Conservation (phyloP, 2,329 filamentous ascomycete species). For the Botrytis paeoniae region DNA sequence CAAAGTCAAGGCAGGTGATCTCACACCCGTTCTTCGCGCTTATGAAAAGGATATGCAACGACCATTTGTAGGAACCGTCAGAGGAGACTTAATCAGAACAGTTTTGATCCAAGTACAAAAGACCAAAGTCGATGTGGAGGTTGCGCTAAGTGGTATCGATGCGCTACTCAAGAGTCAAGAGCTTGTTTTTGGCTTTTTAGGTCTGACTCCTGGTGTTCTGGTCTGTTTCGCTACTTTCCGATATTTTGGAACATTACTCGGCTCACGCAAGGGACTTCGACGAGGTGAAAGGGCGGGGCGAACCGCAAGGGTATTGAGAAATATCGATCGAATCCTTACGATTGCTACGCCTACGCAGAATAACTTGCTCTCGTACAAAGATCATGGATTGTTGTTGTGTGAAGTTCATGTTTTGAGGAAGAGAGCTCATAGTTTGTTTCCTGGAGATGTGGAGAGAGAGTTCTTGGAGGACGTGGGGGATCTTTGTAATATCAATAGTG, state of each 20-base stretch:
- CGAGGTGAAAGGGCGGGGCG: conserved; percentile 64
- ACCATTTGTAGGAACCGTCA: conserved; percentile 77
- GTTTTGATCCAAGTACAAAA: conserved; percentile 97
- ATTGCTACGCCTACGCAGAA: conserved; percentile 67
- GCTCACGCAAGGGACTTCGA: conserved; percentile 65
- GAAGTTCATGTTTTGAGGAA: conserved; percentile 81
- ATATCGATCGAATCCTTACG: conserved; percentile 78
- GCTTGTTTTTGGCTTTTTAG: conserved; percentile 95
- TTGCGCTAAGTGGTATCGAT: conserved; percentile 95
- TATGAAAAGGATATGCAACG: conserved; percentile 85
- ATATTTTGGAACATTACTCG: conserved; percentile 69
- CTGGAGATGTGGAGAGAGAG: conserved; percentile 72
- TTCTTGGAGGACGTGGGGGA: conserved; percentile 88
- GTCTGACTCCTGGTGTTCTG: conserved; percentile 87
- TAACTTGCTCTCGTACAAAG: conserved; percentile 81
- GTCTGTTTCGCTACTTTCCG: conserved; percentile 72
- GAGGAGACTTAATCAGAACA: conserved; percentile 83
- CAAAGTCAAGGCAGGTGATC: conserved; percentile 85
- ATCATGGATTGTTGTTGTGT: conserved; percentile 85
- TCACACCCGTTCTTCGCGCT: conserved; percentile 85
- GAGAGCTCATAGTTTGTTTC: conserved; percentile 65
- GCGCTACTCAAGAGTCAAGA: conserved; percentile 93
- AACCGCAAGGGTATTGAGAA: conserved; percentile 75
- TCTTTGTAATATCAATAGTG: conserved; percentile 74
- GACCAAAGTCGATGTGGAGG: conserved; percentile 96